Percentiles rank a stretch among this genome's conserved stretches.
These are phyloP conservation scores for Schizothecium vesticola DNA, from an alignment of 495 filamentous ascomycete genomes.

Conservation along the genomic window DNA sequence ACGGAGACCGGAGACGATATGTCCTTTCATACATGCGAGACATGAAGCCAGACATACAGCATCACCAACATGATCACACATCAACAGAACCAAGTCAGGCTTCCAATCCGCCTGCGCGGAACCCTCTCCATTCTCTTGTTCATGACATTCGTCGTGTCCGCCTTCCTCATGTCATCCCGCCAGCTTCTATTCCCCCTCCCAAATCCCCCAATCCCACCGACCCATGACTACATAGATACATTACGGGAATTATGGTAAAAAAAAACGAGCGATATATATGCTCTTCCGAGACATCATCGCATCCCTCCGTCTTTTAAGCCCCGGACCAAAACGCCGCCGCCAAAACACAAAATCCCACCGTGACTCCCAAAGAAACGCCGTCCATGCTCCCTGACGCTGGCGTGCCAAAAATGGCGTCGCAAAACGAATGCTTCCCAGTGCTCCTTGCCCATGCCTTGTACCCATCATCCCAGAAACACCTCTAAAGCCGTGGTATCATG, in stretches of 20 bases:
- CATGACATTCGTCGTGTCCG: not conserved
- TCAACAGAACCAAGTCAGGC: not conserved
- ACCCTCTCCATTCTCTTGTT: not conserved
- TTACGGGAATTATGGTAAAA: not conserved
- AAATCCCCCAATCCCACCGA: not conserved
- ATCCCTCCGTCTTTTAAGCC: not conserved
- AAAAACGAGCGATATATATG: not conserved
- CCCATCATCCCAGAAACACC: not conserved
- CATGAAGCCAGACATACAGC: not conserved
- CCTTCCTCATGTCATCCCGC: not conserved
- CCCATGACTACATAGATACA: constrained; percentile 2
- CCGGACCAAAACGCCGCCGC: not conserved
- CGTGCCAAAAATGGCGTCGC: not conserved
- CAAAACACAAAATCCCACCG: not conserved
- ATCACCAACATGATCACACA: not conserved
- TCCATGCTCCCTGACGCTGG: not conserved
- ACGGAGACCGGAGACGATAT: too few species aligned
- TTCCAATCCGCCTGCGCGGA: not conserved
- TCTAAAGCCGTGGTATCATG: not conserved
- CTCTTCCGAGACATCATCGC: not conserved
- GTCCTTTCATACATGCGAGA: too few species aligned
- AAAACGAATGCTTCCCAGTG: not conserved
- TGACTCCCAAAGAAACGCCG: not conserved
- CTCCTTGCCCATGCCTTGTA: not conserved
- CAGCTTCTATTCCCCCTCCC: not conserved